A percentile compares a stretch with the other conserved stretches of the same genome.
These are phyloP conservation scores for Yamadazyma tumulicola DNA, from an alignment of 805 yeast species.

Conservation along the genomic window DNA sequence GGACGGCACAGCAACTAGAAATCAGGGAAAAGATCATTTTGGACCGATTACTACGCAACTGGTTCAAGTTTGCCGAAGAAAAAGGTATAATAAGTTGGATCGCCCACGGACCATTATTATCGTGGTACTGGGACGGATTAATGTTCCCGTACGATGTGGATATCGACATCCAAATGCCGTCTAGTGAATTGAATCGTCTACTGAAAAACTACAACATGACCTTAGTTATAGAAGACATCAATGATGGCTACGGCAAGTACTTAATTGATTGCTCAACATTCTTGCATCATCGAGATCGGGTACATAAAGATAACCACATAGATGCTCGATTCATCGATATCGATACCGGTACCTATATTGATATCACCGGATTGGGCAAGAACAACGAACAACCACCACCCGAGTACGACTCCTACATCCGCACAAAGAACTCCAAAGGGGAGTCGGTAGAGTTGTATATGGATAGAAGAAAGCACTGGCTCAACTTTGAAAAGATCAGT, in stretches of 20 bases:
- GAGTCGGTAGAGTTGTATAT: conserved; percentile 21
- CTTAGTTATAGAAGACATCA: conserved; percentile 27
- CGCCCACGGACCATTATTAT: conserved; percentile 26
- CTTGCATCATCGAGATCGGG: conserved; percentile 24
- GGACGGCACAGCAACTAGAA: conserved; percentile 23
- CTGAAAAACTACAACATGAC: conserved; percentile 24
- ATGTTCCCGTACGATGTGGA: conserved; percentile 29
- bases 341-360: conserved; percentile 56
- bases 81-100: conserved; percentile 26
- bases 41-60: conserved; percentile 23
- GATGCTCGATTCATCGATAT: conserved; percentile 56
- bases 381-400: conserved; percentile 15
- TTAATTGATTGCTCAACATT: conserved; percentile 29
- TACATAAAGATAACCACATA: conserved; percentile 22
- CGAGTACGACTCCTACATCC: conserved; percentile 17
- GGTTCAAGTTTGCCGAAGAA: conserved; percentile 24
- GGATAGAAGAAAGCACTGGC: conserved; percentile 34
- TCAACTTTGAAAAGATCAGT: conserved; percentile 34
- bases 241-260: conserved; percentile 24
- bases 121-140: conserved; percentile 32
- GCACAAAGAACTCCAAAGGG: conserved; percentile 14
- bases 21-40: conserved; percentile 20
- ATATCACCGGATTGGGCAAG: conserved; percentile 46
- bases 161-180: conserved; percentile 31
- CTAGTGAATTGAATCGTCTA: conserved; percentile 19